phyloP scores from a whole-genome alignment of 2,329 filamentous ascomycete genomes.

The Aspergillus tanneri region DNA sequence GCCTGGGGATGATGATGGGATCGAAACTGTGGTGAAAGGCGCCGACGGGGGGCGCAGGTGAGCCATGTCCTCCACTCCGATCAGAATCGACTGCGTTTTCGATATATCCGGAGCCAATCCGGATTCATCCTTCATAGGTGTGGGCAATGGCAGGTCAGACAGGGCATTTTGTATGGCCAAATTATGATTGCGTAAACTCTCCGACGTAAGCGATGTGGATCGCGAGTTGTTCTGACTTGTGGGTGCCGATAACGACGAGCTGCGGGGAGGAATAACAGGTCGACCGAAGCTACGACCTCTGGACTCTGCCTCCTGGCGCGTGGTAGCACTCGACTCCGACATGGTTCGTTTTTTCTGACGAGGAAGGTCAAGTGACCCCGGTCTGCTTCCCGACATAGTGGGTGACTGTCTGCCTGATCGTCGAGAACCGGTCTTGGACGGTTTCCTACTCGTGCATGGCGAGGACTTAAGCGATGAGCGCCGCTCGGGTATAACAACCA shows the following conservation, averaged over 20 bases:
- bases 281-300: slow-evolving; percentile 29
- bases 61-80: slow-evolving; percentile 39
- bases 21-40: slow-evolving; percentile 50
- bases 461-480: slow-evolving; percentile 46
- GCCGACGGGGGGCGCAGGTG: slow-evolving; percentile 49
- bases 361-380: slow-evolving; percentile 34
- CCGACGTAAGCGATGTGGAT: slow-evolving; percentile 46
- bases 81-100: slow-evolving; percentile 39
- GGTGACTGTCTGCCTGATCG: slow-evolving; percentile 39
- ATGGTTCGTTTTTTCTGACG: slow-evolving; percentile 38
- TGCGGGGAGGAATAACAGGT: slow-evolving; percentile 41
- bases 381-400: slow-evolving; percentile 35
- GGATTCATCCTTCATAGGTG: slow-evolving; percentile 21
- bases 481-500: slow-evolving; percentile 50
- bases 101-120: slow-evolving; percentile 25
- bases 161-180: slow-evolving; percentile 26
- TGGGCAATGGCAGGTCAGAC: slow-evolving; percentile 21
- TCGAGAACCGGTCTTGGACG: slow-evolving; percentile 40
- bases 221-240: slow-evolving; percentile 48
- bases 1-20: slow-evolving; percentile 50
- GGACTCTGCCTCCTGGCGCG: slow-evolving; percentile 25
- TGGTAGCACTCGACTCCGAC: slow-evolving; percentile 40
- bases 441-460: slow-evolving; percentile 35
- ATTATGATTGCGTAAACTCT: slow-evolving; percentile 39
- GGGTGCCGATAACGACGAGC: slow-evolving; percentile 48